Conservation (phyloP, 495 filamentous ascomycete species). For the Neurospora hispaniola region DNA sequence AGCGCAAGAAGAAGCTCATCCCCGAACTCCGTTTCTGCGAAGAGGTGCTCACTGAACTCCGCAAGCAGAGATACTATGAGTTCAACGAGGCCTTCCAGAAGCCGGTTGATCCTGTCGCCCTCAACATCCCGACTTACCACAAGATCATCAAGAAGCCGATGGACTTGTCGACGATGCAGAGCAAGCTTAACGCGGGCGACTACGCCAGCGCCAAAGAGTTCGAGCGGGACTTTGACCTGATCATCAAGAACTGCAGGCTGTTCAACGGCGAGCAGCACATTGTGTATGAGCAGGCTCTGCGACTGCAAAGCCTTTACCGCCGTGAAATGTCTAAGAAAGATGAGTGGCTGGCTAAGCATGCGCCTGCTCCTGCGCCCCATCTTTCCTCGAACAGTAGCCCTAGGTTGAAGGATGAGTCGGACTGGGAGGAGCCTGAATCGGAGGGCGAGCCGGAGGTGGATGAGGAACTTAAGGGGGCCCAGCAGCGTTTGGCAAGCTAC, state of each 20-base stretch:
- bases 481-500: conserved; percentile 12
- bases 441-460: conserved; percentile 26
- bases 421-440: conserved; percentile 34
- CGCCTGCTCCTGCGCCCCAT: conserved; percentile 42
- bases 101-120: conserved; percentile 85
- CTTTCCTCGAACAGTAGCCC: conserved; percentile 15
- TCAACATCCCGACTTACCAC: conserved; percentile 90
- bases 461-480: conserved; percentile 12
- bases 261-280: conserved; percentile 80
- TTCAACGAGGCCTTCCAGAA: conserved; percentile 61
- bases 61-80: conserved; percentile 56
- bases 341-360: conserved; percentile 64
- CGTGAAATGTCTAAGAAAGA: conserved; percentile 62
- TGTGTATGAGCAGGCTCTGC: conserved; percentile 57
- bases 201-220: conserved; percentile 81
- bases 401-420: conserved; percentile 49
- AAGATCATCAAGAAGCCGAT: conserved; percentile 92
- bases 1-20: conserved; percentile 86
- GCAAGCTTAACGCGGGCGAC: conserved; percentile 67
- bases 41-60: conserved; percentile 64
- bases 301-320: conserved; percentile 62
- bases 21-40: conserved; percentile 87
- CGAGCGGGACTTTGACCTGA: conserved; percentile 67
- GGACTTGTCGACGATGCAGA: conserved; percentile 71
- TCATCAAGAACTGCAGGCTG: conserved; percentile 80